Percentiles rank a stretch among this genome's conserved stretches.
phyloP scores from a whole-genome alignment of 495 filamentous ascomycete genomes.

The Hypoxylon subgilvum region DNA sequence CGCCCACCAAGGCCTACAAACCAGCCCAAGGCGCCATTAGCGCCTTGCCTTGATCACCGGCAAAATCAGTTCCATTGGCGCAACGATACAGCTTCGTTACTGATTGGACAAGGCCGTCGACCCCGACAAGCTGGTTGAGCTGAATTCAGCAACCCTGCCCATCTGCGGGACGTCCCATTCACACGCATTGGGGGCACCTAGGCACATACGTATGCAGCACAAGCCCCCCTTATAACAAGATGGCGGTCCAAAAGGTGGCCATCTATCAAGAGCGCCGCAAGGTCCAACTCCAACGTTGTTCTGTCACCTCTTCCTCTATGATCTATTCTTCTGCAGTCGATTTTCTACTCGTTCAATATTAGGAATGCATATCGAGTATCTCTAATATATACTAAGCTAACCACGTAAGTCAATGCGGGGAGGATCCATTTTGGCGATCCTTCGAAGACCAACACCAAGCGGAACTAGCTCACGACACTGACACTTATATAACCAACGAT shows the following conservation, averaged over 20 bases:
- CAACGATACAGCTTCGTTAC: slow-evolving; percentile 18
- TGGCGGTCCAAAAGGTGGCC: slow-evolving; percentile 29
- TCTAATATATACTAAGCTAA: too few species aligned
- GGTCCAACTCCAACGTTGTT: neutral
- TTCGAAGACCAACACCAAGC: slow-evolving; percentile 3
- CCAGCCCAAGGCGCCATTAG: too few species aligned
- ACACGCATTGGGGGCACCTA: slow-evolving; percentile 3
- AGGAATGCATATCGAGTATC: too few species aligned
- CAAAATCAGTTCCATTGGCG: slow-evolving; percentile 9
- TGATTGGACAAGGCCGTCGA: slow-evolving; percentile 30
- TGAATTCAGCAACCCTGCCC: slow-evolving; percentile 22
- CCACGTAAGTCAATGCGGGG: slow-evolving; percentile 21
- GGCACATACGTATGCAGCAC: slow-evolving; percentile 15
- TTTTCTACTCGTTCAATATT: too few species aligned
- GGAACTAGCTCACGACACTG: neutral
- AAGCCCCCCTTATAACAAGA: slow-evolving; percentile 12
- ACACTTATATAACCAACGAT: neutral
- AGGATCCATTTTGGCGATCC: slow-evolving; percentile 9
- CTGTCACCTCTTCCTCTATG: neutral
- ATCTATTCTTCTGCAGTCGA: neutral
- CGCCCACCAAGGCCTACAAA: slow-evolving; percentile 20
- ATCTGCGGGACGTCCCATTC: slow-evolving; percentile 17
- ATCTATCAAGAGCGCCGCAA: slow-evolving; percentile 9
- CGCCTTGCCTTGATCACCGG: slow-evolving; percentile 15
- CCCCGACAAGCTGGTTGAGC: slow-evolving; percentile 29